Evolutionary conservation across 345 rosid species (phyloP), one percentile per base, ranked within the genome.

Genomic region (Populus alba): DNA sequence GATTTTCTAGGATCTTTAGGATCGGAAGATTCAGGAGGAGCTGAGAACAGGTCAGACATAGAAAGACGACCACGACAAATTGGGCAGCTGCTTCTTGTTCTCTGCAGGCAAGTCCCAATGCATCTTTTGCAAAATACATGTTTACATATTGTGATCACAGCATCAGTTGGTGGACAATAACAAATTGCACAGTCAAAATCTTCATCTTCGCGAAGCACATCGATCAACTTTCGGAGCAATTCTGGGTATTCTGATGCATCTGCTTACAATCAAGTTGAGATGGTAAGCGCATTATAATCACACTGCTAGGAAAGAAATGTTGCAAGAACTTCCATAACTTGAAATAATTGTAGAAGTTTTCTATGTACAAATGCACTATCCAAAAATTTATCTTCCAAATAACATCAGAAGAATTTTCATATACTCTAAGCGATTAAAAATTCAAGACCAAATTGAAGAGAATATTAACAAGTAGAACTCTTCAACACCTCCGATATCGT

Each of bases 121-220:
- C 45, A 41, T 41, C 45, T 10, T 88, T 87, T 89, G 91, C 70
- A 87, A 87, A 78, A 93, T 95, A 85, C 98, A 93, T 43, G 84
- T 27, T 43, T 84, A 83, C 98, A 93, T 20, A 89, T 47, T 35
- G 98, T 93, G 45, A 93, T 93, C 66, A 95, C 79, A 57, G 88
- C 76, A 73, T 88, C 87, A 29, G 70, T 78, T 53, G 93, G 94
- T 3, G 93, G 91, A 57, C 87, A 93, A 65, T 92, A 88, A 86
- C 98, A 93, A 59, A 95, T 93, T 0, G 95, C 98, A 82, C 98
- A 95, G 77, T 95, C 97, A 68, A 93, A 89, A 84, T 93, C 98
- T 84, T 95, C 98, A 51, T 94, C 90, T 81, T 91, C 98, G 90
- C 91, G 97, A 77, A 95, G 83, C 77, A 86, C 83, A 11, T 67